Evolutionary conservation across 495 filamentous ascomycete genomes (phyloP), one percentile per base, ranked within the genome.

Genomic region (Saxophila tyrrhenica): DNA sequence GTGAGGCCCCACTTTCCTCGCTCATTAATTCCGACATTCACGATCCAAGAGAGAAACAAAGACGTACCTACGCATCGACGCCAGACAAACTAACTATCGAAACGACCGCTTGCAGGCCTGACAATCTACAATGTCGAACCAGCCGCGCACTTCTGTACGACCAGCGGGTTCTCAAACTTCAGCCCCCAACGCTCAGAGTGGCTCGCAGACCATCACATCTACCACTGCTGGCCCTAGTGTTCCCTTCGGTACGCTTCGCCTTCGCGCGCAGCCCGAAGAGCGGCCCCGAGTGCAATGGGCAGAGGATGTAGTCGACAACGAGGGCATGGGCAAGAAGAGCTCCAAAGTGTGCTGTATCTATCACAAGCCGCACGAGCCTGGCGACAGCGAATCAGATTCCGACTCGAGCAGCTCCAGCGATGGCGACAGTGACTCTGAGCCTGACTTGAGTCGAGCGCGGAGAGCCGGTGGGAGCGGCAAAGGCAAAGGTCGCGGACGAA

Each of bases 301-400:
- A 9, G 86, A 88, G 61, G 87, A 90, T 67, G 91, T 96, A 5
- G 72, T 99, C 7, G 89, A 99, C 71, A 99, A 99, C 63, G 92
- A 99, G 68, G 90, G 90, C 2, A 76, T 97, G 69, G 89, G 89
- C 3, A 85, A 83, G 69, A 99, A 97, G 72, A 86, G 78, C 42
- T 91, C 85, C 0, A 99, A 99, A 96, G 94, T 97, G 21, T 99
- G 92, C 78, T 99, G 92, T 68, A 97, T 97, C 66, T 99, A 96
- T 73, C 89, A 94, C 72, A 85, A 86, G 55, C 80, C 87, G 1
- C 83, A 82, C 50, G 79, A 76, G 39, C 79, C 89, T 9, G 92
- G 84, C 67, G 92, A 96, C 35, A 55, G 51, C 67, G 94, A 87
- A 16, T 87, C 81, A 57, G 29, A 35, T 5, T 84, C 84, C 54